These are phyloP conservation scores for Ceratobasidium sp. DNA, from an alignment of 1,284 basidiomycete genomes.

Conservation along the genomic window DNA sequence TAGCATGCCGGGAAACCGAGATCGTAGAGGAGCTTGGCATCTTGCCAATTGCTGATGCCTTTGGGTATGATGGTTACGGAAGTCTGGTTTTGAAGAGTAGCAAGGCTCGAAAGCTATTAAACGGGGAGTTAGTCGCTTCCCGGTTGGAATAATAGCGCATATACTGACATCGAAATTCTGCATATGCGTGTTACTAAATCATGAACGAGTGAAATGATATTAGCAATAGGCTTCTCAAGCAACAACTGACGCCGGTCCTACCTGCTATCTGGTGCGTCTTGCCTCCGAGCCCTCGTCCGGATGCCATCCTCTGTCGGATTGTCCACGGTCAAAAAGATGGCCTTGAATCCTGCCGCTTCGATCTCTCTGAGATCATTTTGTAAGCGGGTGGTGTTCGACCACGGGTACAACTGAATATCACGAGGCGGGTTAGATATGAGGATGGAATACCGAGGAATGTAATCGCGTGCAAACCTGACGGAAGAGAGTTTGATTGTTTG, in stretches of 20 bases:
- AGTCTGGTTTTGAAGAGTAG: not conserved
- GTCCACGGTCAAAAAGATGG: slow-evolving; percentile 49
- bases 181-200: not conserved
- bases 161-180: not conserved
- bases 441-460: not conserved
- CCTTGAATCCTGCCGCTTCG: slow-evolving; percentile 47
- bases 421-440: not conserved
- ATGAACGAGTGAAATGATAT: too few relatives aligned
- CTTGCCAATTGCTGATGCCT: slow-evolving; percentile 48
- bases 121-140: not conserved
- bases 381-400: slow-evolving; percentile 44
- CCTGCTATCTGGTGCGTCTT: slow-evolving; percentile 26
- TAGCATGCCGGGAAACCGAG: slow-evolving; percentile 50
- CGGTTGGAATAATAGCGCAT: not conserved
- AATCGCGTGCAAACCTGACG: slow-evolving; percentile 45
- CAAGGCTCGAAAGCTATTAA: not conserved
- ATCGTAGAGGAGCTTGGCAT: slow-evolving; percentile 48
- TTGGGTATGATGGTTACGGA: slow-evolving; percentile 27
- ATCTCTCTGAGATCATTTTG: slow-evolving; percentile 45
- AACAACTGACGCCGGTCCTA: not conserved
- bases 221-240: too few relatives aligned
- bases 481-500: slow-evolving; percentile 45
- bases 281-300: slow-evolving; percentile 44
- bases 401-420: slow-evolving; percentile 42
- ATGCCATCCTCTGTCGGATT: slow-evolving; percentile 48